phyloP scores from a whole-genome alignment of 2,329 filamentous ascomycete genomes.

The Colletotrichum cuscutae region DNA sequence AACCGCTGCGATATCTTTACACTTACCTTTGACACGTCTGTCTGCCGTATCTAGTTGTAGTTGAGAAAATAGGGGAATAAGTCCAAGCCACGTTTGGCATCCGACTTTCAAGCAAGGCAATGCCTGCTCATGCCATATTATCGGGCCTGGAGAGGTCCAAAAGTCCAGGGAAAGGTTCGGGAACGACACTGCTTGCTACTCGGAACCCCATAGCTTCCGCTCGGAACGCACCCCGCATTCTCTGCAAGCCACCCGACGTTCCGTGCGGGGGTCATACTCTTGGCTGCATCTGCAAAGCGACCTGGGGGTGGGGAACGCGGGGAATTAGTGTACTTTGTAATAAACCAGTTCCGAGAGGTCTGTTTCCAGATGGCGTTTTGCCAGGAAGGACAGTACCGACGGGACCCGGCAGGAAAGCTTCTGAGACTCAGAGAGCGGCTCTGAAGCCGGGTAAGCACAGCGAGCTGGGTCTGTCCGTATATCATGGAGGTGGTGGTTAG shows the following conservation, averaged over 20 bases:
- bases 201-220: conserved; percentile 19
- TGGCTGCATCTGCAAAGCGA: neutral
- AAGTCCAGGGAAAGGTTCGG: neutral
- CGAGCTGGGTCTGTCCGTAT: neutral
- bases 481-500: neutral
- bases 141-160: neutral
- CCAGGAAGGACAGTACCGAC: conserved; percentile 2
- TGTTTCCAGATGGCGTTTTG: neutral
- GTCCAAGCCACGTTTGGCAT: neutral
- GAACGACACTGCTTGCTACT: neutral
- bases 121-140: neutral
- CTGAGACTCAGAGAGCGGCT: neutral
- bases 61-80: neutral
- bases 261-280: conserved; percentile 8
- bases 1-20: too few species aligned
- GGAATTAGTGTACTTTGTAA: neutral
- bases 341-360: conserved; percentile 1
- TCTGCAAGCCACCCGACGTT: conserved; percentile 4
- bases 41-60: too few species aligned
- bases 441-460: neutral
- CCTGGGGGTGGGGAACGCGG: conserved; percentile 16
- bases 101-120: neutral
- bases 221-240: conserved; percentile 15
- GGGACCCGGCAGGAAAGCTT: conserved; percentile 4
- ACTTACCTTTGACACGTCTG: too few species aligned